A percentile compares a stretch with the other conserved stretches of the same genome.
Conservation (phyloP, 208 protist genomes). For the Leishmania tropica region DNA sequence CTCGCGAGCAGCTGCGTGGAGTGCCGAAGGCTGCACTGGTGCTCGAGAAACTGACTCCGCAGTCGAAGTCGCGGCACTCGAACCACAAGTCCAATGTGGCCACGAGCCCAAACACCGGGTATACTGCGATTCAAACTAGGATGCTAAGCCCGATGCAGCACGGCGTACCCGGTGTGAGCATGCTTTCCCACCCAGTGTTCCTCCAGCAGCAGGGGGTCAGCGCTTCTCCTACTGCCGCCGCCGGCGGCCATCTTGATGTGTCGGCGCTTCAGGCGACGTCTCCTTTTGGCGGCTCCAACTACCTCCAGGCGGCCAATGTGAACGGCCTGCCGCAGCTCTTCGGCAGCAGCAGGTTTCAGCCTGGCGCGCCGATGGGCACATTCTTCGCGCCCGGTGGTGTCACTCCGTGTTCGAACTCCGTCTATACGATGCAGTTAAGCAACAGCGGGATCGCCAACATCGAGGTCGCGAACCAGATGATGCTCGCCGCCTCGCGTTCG, state of each 20-base stretch:
- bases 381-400: not conserved
- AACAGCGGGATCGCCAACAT: constrained; percentile 29
- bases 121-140: constrained; percentile 1
- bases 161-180: not conserved
- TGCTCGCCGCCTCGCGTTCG: constrained; percentile 31
- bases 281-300: constrained; percentile 10
- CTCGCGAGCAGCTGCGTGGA: constrained; percentile 63
- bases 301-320: not conserved
- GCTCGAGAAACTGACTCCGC: constrained; percentile 67
- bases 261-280: constrained; percentile 7
- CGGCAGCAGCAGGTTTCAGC: constrained; percentile 10
- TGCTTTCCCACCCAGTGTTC: constrained; percentile 15
- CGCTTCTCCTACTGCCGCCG: not conserved
- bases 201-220: constrained; percentile 12
- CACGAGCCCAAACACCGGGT: constrained; percentile 5
- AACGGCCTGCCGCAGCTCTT: constrained; percentile 23
- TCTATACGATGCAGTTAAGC: constrained; percentile 24
- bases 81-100: not conserved
- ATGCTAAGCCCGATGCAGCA: constrained; percentile 20
- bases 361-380: not conserved
- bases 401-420: constrained; percentile 6
- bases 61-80: constrained; percentile 28
- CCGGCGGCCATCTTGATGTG: constrained; percentile 12
- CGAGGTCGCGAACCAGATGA: constrained; percentile 37
- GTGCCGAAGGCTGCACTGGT: constrained; percentile 85